Evolutionary conservation across 176 grass and related monocot genomes (phyloP), one percentile per base, ranked within the genome.

Genomic region (Cocos nucifera): DNA sequence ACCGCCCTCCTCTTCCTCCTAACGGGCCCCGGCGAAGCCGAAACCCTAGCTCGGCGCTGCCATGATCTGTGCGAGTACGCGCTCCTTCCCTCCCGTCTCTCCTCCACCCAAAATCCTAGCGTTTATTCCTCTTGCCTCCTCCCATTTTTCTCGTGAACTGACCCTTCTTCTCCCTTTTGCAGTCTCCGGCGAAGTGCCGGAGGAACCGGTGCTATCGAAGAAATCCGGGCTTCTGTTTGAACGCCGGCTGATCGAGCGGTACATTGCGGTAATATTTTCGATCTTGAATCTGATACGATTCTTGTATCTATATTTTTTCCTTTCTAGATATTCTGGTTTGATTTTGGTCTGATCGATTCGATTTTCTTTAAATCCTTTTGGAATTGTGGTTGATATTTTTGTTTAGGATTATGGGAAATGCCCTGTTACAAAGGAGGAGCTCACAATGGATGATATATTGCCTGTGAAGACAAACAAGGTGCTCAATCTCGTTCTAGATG

Each of bases 121-220:
- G 44, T 75, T 16, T 35, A 24, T 60, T 60, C 10, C 62, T 68
- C 64, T 73, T 66, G 17, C 27, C 56, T 61, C 15, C 56, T 44
- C 35, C 35, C 9, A 12, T 44, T 44, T 44, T 44, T 61, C 27
- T 59, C 52, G 8, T 14, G 35, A 44, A 44, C 35, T 12, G 35
- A 44, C 30, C 10, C 28, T 18, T 24, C 63, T 70, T 68, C 67
- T 50, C 15, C 64, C 54, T 22, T 53, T 56, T 18, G 72, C 39
- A 98, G 94, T 98, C 54, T 98, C 94, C 60, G 94, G 94, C 49
- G 94, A 98, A 76, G 88, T 83, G 69, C 87, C 94, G 74, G 88
- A 89, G 69, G 94, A 98, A 72, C 94, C 94, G 22, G 88, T 98
- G 35, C 78, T 98, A 23, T 93, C 85, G 15, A 98, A 93, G 85